These are phyloP conservation scores for Stenocarpella maydis DNA, from an alignment of 2,329 filamentous ascomycete genomes.

Conservation along the genomic window DNA sequence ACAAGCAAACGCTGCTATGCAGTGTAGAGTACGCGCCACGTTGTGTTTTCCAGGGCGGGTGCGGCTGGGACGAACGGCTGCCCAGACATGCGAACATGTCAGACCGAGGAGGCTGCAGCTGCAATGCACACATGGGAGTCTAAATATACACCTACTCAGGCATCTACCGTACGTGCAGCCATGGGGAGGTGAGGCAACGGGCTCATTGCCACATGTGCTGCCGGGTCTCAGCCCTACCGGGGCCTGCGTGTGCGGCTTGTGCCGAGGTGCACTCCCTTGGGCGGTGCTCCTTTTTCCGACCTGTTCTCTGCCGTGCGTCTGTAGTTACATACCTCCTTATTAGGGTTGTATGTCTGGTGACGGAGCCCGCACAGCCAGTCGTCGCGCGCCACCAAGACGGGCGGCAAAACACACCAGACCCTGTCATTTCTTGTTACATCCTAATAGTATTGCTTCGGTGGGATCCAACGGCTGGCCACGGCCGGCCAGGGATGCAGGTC, in stretches of 20 bases:
- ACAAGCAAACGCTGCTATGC: too few species aligned
- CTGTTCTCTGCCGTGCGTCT: neutral
- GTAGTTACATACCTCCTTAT: too few species aligned
- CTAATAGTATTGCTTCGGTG: neutral
- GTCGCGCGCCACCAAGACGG: neutral
- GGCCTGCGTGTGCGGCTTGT: too few species aligned
- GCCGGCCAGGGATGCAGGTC: too few species aligned
- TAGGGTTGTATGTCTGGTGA: neutral
- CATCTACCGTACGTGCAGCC: too few species aligned
- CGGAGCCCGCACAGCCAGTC: constrained; percentile 9
- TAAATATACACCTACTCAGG: too few species aligned
- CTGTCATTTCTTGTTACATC: neutral
- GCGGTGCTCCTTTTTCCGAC: neutral
- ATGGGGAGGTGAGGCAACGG: too few species aligned
- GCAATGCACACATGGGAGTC: neutral
- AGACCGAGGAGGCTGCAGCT: neutral
- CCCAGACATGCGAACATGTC: constrained; percentile 11
- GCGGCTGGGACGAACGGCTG: constrained; percentile 18
- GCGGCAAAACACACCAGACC: constrained; percentile 7
- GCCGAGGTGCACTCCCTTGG: neutral
- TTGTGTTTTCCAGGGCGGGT: neutral
- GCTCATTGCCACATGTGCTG: neutral
- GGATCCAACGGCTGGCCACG: constrained; percentile 3
- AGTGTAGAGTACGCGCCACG: neutral
- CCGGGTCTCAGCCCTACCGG: constrained; percentile 8